Conservation (phyloP, 2,329 filamentous ascomycete species). For the Exophiala phaeomuriformis region DNA sequence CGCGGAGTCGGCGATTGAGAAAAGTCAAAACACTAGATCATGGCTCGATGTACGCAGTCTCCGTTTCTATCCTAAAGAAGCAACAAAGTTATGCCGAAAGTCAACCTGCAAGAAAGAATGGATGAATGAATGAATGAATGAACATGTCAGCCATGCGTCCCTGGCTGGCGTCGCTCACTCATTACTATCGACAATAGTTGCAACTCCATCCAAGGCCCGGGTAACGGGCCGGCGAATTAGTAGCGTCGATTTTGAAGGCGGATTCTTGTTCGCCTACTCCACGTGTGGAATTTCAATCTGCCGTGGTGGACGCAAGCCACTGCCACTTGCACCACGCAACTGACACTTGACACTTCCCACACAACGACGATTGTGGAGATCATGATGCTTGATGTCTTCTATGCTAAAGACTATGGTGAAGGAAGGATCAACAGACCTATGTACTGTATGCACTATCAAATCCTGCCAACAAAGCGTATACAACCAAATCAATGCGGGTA, state of each 20-base stretch:
- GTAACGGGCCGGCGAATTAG: constrained; percentile 6
- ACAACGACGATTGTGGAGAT: not conserved
- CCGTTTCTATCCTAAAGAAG: not conserved
- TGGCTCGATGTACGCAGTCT: not conserved
- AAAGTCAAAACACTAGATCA: not conserved
- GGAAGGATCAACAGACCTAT: not conserved
- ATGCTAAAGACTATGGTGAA: too few relatives aligned
- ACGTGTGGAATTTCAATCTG: not conserved
- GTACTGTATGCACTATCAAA: not conserved
- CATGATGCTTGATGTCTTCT: too few relatives aligned
- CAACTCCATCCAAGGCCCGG: constrained; percentile 2
- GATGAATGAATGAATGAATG: not conserved
- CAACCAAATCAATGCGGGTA: constrained; percentile 18
- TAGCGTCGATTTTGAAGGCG: not conserved
- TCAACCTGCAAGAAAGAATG: not conserved
- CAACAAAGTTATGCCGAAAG: too few relatives aligned
- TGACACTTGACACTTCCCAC: not conserved
- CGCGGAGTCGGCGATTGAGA: not conserved
- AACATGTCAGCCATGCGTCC: too few relatives aligned
- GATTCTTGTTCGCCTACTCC: not conserved
- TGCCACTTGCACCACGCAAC: not conserved
- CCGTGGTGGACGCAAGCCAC: not conserved
- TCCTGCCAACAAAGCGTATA: constrained; percentile 9
- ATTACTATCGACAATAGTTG: not conserved
- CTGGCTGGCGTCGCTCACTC: too few relatives aligned